phyloP scores from a whole-genome alignment of 2,329 filamentous ascomycete genomes.

The Cercospora sp. region DNA sequence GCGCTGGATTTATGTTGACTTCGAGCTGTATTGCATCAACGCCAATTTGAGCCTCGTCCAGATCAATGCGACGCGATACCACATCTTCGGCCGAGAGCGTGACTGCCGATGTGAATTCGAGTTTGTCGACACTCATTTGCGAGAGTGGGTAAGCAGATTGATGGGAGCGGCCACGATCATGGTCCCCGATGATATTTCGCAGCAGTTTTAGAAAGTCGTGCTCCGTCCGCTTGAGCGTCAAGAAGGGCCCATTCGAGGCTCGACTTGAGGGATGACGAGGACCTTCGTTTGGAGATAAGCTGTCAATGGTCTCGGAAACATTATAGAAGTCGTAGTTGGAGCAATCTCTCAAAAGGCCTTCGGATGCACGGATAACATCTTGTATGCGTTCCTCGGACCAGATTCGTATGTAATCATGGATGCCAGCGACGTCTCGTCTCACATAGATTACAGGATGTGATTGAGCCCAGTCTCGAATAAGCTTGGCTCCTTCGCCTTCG shows the following conservation, averaged over 20 bases:
- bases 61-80: conserved; percentile 55
- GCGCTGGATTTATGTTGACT: conserved; percentile 18
- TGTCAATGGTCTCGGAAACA: conserved; percentile 56
- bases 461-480: conserved; percentile 62
- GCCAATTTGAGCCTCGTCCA: conserved; percentile 66
- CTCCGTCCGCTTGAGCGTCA: conserved; percentile 68
- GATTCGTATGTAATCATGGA: conserved; percentile 61
- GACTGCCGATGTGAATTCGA: conserved; percentile 67
- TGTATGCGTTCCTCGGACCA: conserved; percentile 57
- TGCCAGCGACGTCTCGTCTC: conserved; percentile 63
- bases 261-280: conserved; percentile 21
- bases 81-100: conserved; percentile 62
- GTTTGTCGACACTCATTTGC: conserved; percentile 59
- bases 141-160: conserved; percentile 67
- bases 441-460: conserved; percentile 72
- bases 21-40: conserved; percentile 67
- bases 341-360: conserved; percentile 62
- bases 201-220: conserved; percentile 70
- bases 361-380: conserved; percentile 59
- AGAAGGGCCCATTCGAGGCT: conserved; percentile 56
- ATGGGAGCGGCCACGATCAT: conserved; percentile 56
- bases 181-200: conserved; percentile 58
- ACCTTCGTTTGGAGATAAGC: conserved; percentile 28
- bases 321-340: conserved; percentile 79
- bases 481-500: conserved; percentile 61